Base-by-base conservation (phyloP, 2,329 filamentous ascomycete genomes). In the Geosmithia flava region DNA sequence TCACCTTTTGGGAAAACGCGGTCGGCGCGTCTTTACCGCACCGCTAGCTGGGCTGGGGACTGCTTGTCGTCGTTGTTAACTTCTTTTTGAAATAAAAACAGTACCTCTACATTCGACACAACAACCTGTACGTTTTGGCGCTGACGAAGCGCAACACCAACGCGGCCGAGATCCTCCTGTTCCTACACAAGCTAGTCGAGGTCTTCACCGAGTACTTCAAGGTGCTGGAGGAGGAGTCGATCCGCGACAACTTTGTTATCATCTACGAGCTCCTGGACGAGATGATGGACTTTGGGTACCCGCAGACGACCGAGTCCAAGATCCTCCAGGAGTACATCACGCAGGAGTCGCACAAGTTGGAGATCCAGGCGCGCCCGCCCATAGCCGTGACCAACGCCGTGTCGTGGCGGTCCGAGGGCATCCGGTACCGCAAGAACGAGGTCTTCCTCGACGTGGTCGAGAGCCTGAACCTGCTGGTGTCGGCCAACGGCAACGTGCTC, bases 241-340 rank as follows among this genome's bases (percentile, higher is more conserved):
- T 98, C 65, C 82, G 93, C 58, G 93, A 98, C 74, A 98, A 98
- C 72, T 98, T 98, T 63, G 93, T 98, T 66, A 83, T 98, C 62
- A 98, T 98, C 62, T 98, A 98, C 74, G 93, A 98, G 69, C 71
- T 98, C 52, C 79, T 98, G 53, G 93, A 98, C 63, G 93, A 98
- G 73, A 98, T 98, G 93, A 98, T 98, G 93, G 93, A 98, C 69
- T 98, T 98, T 74, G 93, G 93, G 53, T 96, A 98, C 66, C 93
- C 93, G 6, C 93, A 98, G 67, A 98, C 93, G 10, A 98, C 93
- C 55, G 93, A 98, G 68, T 87, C 81, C 65, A 98, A 98, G 78
- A 98, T 98, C 64, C 72, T 98, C 52, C 93, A 98, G 68, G 93
- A 98, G 72, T 95, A 95, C 72, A 98, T 98, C 64, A 98, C 93